Conservation (phyloP, 2,329 filamentous ascomycete genomes). For the Curvularia sp. region DNA sequence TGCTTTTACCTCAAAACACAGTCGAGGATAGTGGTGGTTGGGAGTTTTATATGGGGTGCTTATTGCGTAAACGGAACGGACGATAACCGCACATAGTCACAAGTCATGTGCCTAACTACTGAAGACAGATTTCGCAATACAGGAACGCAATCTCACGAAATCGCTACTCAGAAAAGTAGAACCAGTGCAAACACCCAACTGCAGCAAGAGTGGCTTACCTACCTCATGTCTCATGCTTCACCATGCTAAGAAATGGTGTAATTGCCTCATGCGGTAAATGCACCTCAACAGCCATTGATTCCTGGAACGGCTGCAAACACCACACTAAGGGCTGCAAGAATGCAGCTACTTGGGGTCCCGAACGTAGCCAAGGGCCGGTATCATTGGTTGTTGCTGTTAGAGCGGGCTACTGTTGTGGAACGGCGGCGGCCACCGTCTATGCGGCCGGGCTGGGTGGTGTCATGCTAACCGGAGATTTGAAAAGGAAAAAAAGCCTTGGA, state of each 20-base stretch:
- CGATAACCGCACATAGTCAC: no score
- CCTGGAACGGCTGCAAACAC: slow-evolving; percentile 47
- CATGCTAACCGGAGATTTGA: slow-evolving; percentile 7
- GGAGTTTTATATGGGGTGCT: no score
- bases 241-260: neutral
- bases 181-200: neutral
- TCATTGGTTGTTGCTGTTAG: slow-evolving; percentile 2
- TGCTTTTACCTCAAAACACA: no score
- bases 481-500: slow-evolving; percentile 2
- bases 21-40: no score
- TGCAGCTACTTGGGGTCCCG: slow-evolving; percentile 29
- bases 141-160: neutral
- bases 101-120: neutral
- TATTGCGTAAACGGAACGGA: no score
- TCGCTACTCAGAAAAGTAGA: neutral
- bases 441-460: slow-evolving; percentile 10
- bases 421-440: slow-evolving; percentile 12
- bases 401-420: slow-evolving; percentile 12
- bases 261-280: slow-evolving; percentile 35
- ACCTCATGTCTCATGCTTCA: neutral
- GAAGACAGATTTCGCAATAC: neutral
- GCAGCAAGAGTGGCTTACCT: neutral
- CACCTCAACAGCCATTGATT: slow-evolving; percentile 30
- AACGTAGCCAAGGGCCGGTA: slow-evolving; percentile 10
- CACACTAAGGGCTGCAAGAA: slow-evolving; percentile 27